Conservation (phyloP, 2,329 filamentous ascomycete genomes). For the Colletotrichum magnum region DNA sequence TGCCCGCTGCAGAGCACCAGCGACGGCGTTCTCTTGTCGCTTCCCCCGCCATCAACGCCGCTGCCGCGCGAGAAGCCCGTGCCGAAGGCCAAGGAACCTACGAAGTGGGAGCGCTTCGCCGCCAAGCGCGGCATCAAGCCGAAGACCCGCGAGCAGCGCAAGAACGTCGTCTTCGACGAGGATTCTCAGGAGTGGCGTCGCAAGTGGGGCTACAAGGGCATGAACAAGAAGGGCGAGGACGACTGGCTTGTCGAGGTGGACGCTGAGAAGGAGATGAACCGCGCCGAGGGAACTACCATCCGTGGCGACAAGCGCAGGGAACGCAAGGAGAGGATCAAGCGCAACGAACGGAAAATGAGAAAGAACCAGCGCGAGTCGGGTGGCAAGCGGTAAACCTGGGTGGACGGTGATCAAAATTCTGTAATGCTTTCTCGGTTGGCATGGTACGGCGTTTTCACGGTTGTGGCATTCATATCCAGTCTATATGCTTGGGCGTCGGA, state of each 20-base stretch:
- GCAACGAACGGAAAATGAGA: conserved; percentile 79
- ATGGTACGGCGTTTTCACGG: conserved; percentile 39
- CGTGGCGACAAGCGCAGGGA: conserved; percentile 74
- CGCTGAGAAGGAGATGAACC: conserved; percentile 76
- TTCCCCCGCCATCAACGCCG: conserved; percentile 78
- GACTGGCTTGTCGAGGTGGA: conserved; percentile 96
- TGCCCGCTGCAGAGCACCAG: conserved; percentile 81
- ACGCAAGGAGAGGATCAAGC: conserved; percentile 77
- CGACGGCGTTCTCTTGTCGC: conserved; percentile 81
- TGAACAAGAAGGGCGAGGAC: conserved; percentile 85
- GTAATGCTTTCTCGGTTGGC: conserved; percentile 33
- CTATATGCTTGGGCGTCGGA: conserved; percentile 27
- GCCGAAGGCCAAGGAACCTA: conserved; percentile 84
- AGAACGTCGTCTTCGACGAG: conserved; percentile 87
- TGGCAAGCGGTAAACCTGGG: conserved; percentile 43
- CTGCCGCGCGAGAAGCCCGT: conserved; percentile 94
- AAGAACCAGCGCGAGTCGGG: conserved; percentile 70
- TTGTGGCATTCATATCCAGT: conserved; percentile 33
- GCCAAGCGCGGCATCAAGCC: conserved; percentile 96
- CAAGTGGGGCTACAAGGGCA: conserved; percentile 94
- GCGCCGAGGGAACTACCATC: conserved; percentile 73
- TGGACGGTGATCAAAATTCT: conserved; percentile 1
- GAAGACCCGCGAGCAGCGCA: conserved; percentile 83
- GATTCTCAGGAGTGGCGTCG: conserved; percentile 88
- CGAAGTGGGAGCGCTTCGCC: conserved; percentile 97